A percentile compares a stretch with the other conserved stretches of the same genome.
Evolutionary conservation across 2,329 filamentous ascomycete genomes (phyloP).

Genomic region (Colletotrichum kahawae): DNA sequence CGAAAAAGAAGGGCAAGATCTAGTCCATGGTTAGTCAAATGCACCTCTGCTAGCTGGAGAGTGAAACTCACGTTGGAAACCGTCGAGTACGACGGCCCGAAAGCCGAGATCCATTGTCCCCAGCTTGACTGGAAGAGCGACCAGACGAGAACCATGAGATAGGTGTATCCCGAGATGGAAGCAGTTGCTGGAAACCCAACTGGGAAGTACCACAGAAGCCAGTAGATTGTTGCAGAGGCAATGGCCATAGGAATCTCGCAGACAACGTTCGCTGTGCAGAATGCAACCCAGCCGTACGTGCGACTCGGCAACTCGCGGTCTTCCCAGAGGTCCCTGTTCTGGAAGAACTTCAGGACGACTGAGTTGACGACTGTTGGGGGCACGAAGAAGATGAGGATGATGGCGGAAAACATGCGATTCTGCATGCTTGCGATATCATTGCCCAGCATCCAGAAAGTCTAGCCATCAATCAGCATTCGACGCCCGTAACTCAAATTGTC

Average conservation of each 20-base stretch:
- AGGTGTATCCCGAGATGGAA: slow-evolving; percentile 73
- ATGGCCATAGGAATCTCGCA: slow-evolving; percentile 76
- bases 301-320: slow-evolving; percentile 74
- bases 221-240: slow-evolving; percentile 70
- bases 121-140: slow-evolving; percentile 76
- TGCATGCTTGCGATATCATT: slow-evolving; percentile 72
- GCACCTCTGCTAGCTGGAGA: not conserved
- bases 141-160: slow-evolving; percentile 79
- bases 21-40: slow-evolving; percentile 21
- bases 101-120: slow-evolving; percentile 87
- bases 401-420: slow-evolving; percentile 77
- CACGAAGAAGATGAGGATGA: slow-evolving; percentile 65
- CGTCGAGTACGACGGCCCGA: slow-evolving; percentile 79
- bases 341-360: slow-evolving; percentile 79
- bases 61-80: slow-evolving; percentile 66
- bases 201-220: slow-evolving; percentile 77
- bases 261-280: slow-evolving; percentile 75
- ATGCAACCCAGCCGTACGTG: slow-evolving; percentile 81
- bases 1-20: slow-evolving; percentile 80
- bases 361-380: slow-evolving; percentile 76
- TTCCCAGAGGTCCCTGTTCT: slow-evolving; percentile 75
- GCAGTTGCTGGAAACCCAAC: slow-evolving; percentile 71
- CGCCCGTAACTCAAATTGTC: rapidly evolving
- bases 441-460: slow-evolving; percentile 73
- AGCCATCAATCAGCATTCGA: not conserved